Percentiles rank a stretch among this genome's conserved stretches.
Conservation (phyloP, 2,329 filamentous ascomycete genomes). For the Cadophora sp. region DNA sequence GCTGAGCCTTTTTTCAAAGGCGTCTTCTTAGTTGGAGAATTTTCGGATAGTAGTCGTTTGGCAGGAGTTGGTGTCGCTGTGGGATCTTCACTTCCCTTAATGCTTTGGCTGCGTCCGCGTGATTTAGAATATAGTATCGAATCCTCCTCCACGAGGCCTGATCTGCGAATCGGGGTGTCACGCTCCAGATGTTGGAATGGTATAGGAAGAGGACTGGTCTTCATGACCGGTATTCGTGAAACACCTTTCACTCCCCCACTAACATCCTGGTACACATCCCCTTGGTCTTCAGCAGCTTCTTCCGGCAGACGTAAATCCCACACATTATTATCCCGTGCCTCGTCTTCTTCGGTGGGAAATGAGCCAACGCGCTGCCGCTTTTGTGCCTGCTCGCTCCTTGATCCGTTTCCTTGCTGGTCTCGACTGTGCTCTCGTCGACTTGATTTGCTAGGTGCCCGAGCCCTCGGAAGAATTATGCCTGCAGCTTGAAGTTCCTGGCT, state of each 20-base stretch:
- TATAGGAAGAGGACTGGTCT: slow-evolving; percentile 78
- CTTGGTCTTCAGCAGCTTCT: slow-evolving; percentile 72
- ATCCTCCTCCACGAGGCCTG: slow-evolving; percentile 62
- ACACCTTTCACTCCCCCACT: slow-evolving; percentile 62
- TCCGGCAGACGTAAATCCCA: slow-evolving; percentile 82
- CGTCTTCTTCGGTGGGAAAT: slow-evolving; percentile 49
- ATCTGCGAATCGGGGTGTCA: slow-evolving; percentile 71
- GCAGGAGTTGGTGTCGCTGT: slow-evolving; percentile 50
- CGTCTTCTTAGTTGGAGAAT: slow-evolving; percentile 60
- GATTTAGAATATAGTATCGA: slow-evolving; percentile 65
- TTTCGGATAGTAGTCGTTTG: slow-evolving; percentile 47
- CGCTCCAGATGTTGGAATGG: slow-evolving; percentile 75
- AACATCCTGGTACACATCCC: slow-evolving; percentile 57
- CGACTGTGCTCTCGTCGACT: slow-evolving; percentile 49
- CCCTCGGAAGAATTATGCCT: slow-evolving; percentile 67
- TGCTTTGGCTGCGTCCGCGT: slow-evolving; percentile 74
- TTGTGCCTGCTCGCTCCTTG: slow-evolving; percentile 48
- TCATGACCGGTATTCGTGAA: slow-evolving; percentile 88
- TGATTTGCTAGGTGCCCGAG: slow-evolving; percentile 59
- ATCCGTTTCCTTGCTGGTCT: slow-evolving; percentile 41
- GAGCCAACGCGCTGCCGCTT: slow-evolving; percentile 46
- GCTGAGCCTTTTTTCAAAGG: slow-evolving; percentile 35
- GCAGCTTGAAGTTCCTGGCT: slow-evolving; percentile 81
- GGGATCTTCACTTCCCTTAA: slow-evolving; percentile 61
- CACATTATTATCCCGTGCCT: slow-evolving; percentile 50